phyloP scores from a whole-genome alignment of 352 stramenopile species.

The Globisporangium polare region DNA sequence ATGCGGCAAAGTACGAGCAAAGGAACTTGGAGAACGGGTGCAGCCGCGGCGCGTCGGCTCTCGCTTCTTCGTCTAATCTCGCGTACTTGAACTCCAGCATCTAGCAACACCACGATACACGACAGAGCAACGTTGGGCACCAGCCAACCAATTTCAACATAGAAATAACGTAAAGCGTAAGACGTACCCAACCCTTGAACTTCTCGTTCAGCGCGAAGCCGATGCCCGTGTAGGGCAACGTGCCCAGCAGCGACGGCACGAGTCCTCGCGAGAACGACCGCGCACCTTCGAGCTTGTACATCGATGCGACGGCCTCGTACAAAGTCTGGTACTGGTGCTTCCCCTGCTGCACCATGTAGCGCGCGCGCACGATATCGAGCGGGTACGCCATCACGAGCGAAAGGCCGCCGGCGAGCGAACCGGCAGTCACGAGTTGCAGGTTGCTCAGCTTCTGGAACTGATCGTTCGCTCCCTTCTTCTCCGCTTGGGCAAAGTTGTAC shows the following conservation, averaged over 20 bases:
- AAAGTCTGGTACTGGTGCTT: conserved; percentile 73
- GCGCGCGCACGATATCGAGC: conserved; percentile 75
- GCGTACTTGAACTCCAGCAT: conserved; percentile 46
- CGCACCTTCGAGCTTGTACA: conserved; percentile 72
- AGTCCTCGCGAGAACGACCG: conserved; percentile 70
- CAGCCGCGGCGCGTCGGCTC: conserved; percentile 23
- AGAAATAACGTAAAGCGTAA: neutral
- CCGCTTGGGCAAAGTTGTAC: conserved; percentile 61
- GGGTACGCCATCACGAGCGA: conserved; percentile 78
- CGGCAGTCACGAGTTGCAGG: conserved; percentile 62
- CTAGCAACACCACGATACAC: conserved; percentile 13
- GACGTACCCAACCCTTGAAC: conserved; percentile 72
- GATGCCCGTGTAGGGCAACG: conserved; percentile 84
- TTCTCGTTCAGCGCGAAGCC: conserved; percentile 81
- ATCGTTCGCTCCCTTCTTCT: conserved; percentile 19
- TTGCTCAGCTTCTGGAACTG: conserved; percentile 73
- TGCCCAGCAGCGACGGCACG: conserved; percentile 74
- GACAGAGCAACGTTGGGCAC: neutral
- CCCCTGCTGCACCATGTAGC: conserved; percentile 86
- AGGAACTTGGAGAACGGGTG: conserved; percentile 80
- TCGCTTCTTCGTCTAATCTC: conserved; percentile 23
- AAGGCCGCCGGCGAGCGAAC: conserved; percentile 65
- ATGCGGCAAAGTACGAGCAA: conserved; percentile 81
- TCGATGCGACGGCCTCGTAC: conserved; percentile 57
- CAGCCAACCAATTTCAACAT: neutral